Evolutionary conservation across 306 rosid species (phyloP), one percentile per base, ranked within the genome.

Genomic region (Abrus precatorius): DNA sequence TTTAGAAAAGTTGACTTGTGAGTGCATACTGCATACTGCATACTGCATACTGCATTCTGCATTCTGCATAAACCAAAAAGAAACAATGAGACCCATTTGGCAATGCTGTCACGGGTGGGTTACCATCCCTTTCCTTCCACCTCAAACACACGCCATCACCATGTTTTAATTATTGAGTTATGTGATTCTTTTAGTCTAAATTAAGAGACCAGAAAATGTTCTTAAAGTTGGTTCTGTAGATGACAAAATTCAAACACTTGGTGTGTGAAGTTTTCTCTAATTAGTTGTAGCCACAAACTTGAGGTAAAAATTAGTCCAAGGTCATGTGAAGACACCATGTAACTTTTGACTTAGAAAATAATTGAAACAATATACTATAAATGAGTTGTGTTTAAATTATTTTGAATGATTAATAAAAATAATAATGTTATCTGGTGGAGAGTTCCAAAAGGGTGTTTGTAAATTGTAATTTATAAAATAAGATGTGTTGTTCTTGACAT

Each of bases 71-170:
- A 5, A 40, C 40, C 72, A 41, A 43, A 80, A 80, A 3, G 7
- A 56, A 52, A 79, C 60, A 72, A 63, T 2, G 5, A 72, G 66
- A 63, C 55, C 47, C 62, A 79, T 79, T 43, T 48, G 57, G 2
- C 10, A 1, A 54, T 53, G 43, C 43, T 44, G 69, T 81, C 84
- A 81, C 84, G 69, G 80, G 75, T 32, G 71, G 43, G 32, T 44
- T 63, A n/a, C 75, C 50, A 54, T 81, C 84, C 7, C 29, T 74
- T 81, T 73, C 74, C 7, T 62, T 72, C 67, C 67, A 72, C 8
- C 66, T 62, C 73, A 60, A 67, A 56, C 45, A 53, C 30, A 7
- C 12, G 1, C 1, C 13, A 67, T 52, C 60, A 54, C 38, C 49
- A 61, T n/a, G 13, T 0, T 13, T 4, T 13, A 1, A 14, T 12